These are phyloP conservation scores for Blastobotrys persicus DNA, from an alignment of 1,139 yeast genomes.

Conservation along the genomic window DNA sequence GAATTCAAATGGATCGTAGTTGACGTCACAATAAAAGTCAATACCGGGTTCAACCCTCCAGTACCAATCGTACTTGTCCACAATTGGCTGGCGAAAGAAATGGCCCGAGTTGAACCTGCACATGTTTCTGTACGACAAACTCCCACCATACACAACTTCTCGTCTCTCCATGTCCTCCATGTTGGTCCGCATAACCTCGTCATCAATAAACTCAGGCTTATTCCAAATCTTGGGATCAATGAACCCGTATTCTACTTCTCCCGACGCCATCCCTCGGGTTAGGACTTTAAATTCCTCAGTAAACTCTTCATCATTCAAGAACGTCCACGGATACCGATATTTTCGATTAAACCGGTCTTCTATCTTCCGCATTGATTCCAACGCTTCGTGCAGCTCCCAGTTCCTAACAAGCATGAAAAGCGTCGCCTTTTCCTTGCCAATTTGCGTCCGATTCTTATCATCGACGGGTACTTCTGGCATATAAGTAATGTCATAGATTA, in stretches of 20 bases:
- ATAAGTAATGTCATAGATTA: constrained; percentile 27
- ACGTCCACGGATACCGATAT: constrained; percentile 76
- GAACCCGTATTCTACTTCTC: constrained; percentile 69
- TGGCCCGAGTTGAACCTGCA: constrained; percentile 80
- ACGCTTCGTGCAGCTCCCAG: constrained; percentile 59
- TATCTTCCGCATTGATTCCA: constrained; percentile 61
- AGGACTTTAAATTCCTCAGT: constrained; percentile 56
- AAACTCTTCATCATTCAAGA: constrained; percentile 79
- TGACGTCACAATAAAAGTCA: constrained; percentile 71
- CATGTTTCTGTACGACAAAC: constrained; percentile 78
- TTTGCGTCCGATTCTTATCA: constrained; percentile 36
- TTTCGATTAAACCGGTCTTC: constrained; percentile 57
- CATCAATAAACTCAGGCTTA: constrained; percentile 51
- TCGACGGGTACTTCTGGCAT: constrained; percentile 26
- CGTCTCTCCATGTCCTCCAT: constrained; percentile 56
- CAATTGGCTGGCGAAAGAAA: constrained; percentile 70
- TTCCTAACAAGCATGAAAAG: constrained; percentile 73
- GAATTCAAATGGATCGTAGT: constrained; percentile 74
- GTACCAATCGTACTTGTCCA: constrained; percentile 72
- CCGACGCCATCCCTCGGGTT: constrained; percentile 83
- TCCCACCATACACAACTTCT: constrained; percentile 70
- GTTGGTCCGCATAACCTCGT: constrained; percentile 44
- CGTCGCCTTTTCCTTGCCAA: constrained; percentile 57
- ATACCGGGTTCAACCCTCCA: constrained; percentile 95
- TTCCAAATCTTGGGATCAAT: constrained; percentile 70